Conservation (phyloP, 2,329 filamentous ascomycete species). For the Aspergillus unguis region DNA sequence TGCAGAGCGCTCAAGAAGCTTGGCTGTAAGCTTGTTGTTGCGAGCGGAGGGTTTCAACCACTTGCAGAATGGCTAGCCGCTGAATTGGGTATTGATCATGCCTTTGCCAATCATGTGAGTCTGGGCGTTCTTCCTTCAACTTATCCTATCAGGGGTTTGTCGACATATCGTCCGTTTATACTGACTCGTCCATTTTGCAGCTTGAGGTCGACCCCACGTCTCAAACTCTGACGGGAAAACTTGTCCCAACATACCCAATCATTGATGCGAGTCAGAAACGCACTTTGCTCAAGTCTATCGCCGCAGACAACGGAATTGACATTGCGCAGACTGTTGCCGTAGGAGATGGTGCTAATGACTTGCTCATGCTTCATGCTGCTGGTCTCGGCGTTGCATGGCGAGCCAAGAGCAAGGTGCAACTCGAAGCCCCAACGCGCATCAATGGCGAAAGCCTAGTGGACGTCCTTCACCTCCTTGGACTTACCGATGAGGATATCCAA, state of each 20-base stretch:
- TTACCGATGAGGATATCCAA: slow-evolving; percentile 49
- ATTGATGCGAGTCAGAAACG: slow-evolving; percentile 59
- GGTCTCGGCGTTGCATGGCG: slow-evolving; percentile 62
- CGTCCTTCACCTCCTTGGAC: slow-evolving; percentile 57
- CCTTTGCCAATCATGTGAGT: slow-evolving; percentile 76
- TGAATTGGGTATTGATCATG: slow-evolving; percentile 80
- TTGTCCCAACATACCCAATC: slow-evolving; percentile 53
- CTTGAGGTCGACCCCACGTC: slow-evolving; percentile 49
- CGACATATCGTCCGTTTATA: not conserved
- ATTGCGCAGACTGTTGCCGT: slow-evolving; percentile 57
- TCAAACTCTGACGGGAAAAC: slow-evolving; percentile 55
- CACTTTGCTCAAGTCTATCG: slow-evolving; percentile 53
- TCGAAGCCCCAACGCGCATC: slow-evolving; percentile 57
- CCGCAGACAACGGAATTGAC: slow-evolving; percentile 52
- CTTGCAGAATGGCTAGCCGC: slow-evolving; percentile 81
- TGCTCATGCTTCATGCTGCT: slow-evolving; percentile 62
- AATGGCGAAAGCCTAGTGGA: slow-evolving; percentile 58
- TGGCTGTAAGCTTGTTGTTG: slow-evolving; percentile 82
- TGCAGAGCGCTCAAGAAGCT: slow-evolving; percentile 70
- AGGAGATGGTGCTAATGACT: slow-evolving; percentile 64
- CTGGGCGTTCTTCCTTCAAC: not conserved
- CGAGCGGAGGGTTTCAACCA: slow-evolving; percentile 89
- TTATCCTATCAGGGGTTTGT: not conserved
- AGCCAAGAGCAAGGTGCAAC: slow-evolving; percentile 63
- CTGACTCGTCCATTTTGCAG: slow-evolving; percentile 19